Evolutionary conservation across 1,139 yeast species (phyloP), one percentile per base, ranked within the genome.

Genomic region (Debaryomyces singareniensis): DNA sequence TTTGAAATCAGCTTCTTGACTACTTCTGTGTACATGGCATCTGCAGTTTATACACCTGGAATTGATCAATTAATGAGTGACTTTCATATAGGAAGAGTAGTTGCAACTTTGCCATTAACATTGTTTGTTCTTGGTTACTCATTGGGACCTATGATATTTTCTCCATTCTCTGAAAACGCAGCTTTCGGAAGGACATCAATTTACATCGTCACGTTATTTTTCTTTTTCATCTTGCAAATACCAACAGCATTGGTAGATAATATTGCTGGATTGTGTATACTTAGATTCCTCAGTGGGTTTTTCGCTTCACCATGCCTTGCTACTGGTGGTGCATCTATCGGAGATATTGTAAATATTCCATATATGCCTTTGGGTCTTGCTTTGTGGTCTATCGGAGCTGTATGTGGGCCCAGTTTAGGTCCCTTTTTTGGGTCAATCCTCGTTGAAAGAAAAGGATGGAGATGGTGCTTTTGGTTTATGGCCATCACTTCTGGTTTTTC

Each of bases 121-220:
- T 31, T 53, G 29, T 57, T 45, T 39, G 75, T 75, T 10, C 38
- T 74, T 13, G 82, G 79, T 1, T 75, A 72, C 40, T 81, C 78
- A 15, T 28, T 70, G 20, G 78, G 78, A 0, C 79, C 78, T 10
- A 52, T 72, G 59, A 36, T 73, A 1, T 65, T 73, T 32, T 61
- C 77, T 2, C 81, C 83, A 1, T 36, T 75, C 35, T 64, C 77
- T 4, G 82, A 76, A 44, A 48, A 52, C 32, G 43, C 55, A 6
- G 53, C 54, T 12, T 65, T 76, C 32, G 86, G 86, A 3, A 60
- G 86, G 39, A 71, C 68, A 30, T 45, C 59, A 18, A 45, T 59
- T 26, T 61, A 61, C 36, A 39, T 57, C 27, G 28, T 42, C 22
- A 51, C 62, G 3, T 43, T 58, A 22, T 47, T 58, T 35, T 29